Evolutionary conservation across 305 asterid genomes (phyloP).

Genomic region (Fraxinus paxiana): DNA sequence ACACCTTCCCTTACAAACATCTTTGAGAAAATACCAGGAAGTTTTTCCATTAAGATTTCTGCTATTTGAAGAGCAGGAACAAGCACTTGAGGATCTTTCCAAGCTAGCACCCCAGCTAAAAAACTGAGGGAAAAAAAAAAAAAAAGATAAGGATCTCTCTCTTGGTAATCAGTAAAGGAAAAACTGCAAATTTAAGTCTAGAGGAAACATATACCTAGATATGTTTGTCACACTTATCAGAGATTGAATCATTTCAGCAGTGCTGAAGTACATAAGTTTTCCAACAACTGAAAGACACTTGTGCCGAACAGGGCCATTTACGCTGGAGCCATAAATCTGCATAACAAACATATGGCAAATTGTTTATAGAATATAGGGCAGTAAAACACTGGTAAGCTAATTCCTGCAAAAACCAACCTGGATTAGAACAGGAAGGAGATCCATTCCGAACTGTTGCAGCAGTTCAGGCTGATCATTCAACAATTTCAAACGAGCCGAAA

Average conservation of each 20-base stretch:
- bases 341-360: slow-evolving; percentile 15
- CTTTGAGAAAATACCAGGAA: slow-evolving; percentile 80
- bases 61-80: slow-evolving; percentile 95
- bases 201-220: slow-evolving; percentile 57
- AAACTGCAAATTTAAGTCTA: slow-evolving; percentile 3
- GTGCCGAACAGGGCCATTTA: slow-evolving; percentile 94
- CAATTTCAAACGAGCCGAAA: slow-evolving; percentile 70
- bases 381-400: neutral
- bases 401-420: slow-evolving; percentile 52
- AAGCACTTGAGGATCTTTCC: slow-evolving; percentile 99
- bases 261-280: slow-evolving; percentile 91
- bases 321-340: slow-evolving; percentile 98
- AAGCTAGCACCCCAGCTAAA: slow-evolving; percentile 95
- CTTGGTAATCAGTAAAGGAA: slow-evolving; percentile 6
- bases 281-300: slow-evolving; percentile 94
- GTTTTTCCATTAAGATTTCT: slow-evolving; percentile 94
- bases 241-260: slow-evolving; percentile 79
- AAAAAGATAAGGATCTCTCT: slow-evolving; percentile 19
- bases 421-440: slow-evolving; percentile 82
- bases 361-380: neutral
- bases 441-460: slow-evolving; percentile 86
- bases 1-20: slow-evolving; percentile 96
- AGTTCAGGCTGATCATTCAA: slow-evolving; percentile 92
- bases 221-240: slow-evolving; percentile 66
- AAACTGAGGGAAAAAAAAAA: slow-evolving; percentile 41